These are phyloP conservation scores for Penicillium aurantiogriseum DNA, from an alignment of 2,329 filamentous ascomycete species.

Conservation along the genomic window DNA sequence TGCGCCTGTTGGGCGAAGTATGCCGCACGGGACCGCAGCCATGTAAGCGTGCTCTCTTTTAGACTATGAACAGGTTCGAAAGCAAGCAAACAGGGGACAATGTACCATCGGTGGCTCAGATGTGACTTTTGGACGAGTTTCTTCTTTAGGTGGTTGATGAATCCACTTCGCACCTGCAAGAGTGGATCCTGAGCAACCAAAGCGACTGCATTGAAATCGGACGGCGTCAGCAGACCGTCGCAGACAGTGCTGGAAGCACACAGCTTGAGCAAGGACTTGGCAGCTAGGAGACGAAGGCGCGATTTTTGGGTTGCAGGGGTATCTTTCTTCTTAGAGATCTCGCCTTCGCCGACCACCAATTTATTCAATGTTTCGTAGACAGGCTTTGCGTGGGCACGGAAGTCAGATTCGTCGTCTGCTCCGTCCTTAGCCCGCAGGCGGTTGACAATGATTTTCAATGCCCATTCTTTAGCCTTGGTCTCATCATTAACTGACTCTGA, in stretches of 20 bases:
- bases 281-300: slow-evolving; percentile 77
- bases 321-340: slow-evolving; percentile 71
- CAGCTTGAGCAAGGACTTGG: slow-evolving; percentile 78
- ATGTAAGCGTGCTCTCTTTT: slow-evolving; percentile 75
- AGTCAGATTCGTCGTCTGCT: slow-evolving; percentile 41
- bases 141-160: slow-evolving; percentile 85
- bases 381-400: slow-evolving; percentile 57
- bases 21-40: slow-evolving; percentile 78
- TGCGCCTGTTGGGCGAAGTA: slow-evolving; percentile 56
- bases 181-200: slow-evolving; percentile 77
- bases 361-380: slow-evolving; percentile 78
- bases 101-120: slow-evolving; percentile 82
- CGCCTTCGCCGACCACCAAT: slow-evolving; percentile 72
- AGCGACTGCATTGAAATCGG: slow-evolving; percentile 78
- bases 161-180: slow-evolving; percentile 70
- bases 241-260: slow-evolving; percentile 69
- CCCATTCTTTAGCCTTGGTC: slow-evolving; percentile 76
- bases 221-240: slow-evolving; percentile 70
- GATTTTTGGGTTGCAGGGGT: slow-evolving; percentile 77
- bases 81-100: slow-evolving; percentile 83
- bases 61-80: slow-evolving; percentile 79
- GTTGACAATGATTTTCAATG: slow-evolving; percentile 83
- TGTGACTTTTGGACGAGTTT: slow-evolving; percentile 54
- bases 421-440: slow-evolving; percentile 67
- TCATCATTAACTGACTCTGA: slow-evolving; percentile 74